Base-by-base conservation (phyloP, 2,329 filamentous ascomycete species). In the Colletotrichum incanum region DNA sequence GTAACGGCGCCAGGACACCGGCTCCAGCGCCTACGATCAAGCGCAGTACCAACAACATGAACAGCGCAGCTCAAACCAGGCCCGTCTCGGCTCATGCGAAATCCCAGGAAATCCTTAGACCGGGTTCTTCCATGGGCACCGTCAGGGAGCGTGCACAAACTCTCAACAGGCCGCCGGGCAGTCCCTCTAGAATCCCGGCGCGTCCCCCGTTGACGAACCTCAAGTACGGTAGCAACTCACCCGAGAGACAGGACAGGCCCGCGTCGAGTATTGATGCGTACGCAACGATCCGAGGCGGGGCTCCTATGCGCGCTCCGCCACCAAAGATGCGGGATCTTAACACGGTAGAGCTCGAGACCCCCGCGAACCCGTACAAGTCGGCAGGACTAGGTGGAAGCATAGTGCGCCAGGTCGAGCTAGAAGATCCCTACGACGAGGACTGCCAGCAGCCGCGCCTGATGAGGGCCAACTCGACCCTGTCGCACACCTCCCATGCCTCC, bases 251-350 rank as follows among this genome's bases (percentile, higher is more conserved):
- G 20, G 59, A 69, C 2, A 86, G 83, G 74, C 83, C 82, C 64
- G 83, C 82, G 73, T 82, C 78, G 54, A 84, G 83, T 73, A 84
- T 81, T 5, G 67, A 67, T 4, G 67, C 49, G 11, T 72, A 69
- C 39, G 84, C 86, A 55, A 84, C 86, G 63, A 80, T 89, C 67
- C 86, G 89, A 20, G 83, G 85, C 31, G 89, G 87, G 34, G 88
- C 89, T 63, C 89, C 89, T 0, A 81, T 87, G 78, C 87, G 91
- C 73, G 92, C 92, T 1, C 94, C 94, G 45, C 95, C 95, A 16
- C 96, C 96, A 60, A 96, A 95, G 81, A 98, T 98, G 95, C 92
- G 96, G 75, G 94, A 97, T 52, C 87, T 98, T 62, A 79, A 84
- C 58, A 83, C 85, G 9, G 82, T 86, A 11, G 86, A 89, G 62